phyloP scores from a whole-genome alignment of 306 rosid species.

The Elaeagnus macrophylla region DNA sequence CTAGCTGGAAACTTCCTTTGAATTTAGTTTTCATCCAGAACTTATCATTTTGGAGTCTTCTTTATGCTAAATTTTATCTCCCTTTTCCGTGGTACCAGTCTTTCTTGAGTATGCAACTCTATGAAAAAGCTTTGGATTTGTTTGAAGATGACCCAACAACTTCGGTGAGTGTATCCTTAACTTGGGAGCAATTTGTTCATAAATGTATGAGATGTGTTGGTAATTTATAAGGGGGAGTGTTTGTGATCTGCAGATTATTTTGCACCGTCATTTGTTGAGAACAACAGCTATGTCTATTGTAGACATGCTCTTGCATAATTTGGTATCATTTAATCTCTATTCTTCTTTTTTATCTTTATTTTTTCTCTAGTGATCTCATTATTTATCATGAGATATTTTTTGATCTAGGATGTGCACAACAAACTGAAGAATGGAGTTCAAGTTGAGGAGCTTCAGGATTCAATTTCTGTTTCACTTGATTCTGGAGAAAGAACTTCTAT shows the following conservation, averaged over 20 bases:
- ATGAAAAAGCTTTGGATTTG: conserved; percentile 84
- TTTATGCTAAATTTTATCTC: not conserved
- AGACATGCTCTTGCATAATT: conserved; percentile 55
- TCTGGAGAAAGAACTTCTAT: conserved; percentile 68
- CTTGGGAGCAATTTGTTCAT: conserved; percentile 10
- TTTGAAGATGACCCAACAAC: conserved; percentile 92
- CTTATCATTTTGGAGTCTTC: conserved; percentile 1
- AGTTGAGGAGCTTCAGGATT: conserved; percentile 46
- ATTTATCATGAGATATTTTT: conserved; percentile 16
- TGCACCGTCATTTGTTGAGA: conserved; percentile 93
- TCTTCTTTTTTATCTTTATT: conserved; percentile 5
- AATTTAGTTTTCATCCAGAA: not conserved
- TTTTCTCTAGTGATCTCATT: conserved; percentile 7
- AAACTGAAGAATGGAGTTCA: conserved; percentile 81
- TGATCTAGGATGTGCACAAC: conserved; percentile 64
- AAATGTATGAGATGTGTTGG: conserved; percentile 17
- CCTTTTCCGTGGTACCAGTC: conserved; percentile 41
- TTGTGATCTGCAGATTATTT: conserved; percentile 59
- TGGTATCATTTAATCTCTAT: conserved; percentile 39
- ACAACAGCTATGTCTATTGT: conserved; percentile 64
- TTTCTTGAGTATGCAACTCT: conserved; percentile 90
- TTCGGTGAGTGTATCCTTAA: conserved; percentile 49
- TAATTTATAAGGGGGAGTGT: conserved; percentile 17
- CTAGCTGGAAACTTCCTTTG: no score
- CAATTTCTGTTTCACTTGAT: conserved; percentile 45